Percentiles rank a stretch among this genome's conserved stretches.
Evolutionary conservation across 805 yeast species (phyloP).

Genomic region (Metschnikowia peoriensis): DNA sequence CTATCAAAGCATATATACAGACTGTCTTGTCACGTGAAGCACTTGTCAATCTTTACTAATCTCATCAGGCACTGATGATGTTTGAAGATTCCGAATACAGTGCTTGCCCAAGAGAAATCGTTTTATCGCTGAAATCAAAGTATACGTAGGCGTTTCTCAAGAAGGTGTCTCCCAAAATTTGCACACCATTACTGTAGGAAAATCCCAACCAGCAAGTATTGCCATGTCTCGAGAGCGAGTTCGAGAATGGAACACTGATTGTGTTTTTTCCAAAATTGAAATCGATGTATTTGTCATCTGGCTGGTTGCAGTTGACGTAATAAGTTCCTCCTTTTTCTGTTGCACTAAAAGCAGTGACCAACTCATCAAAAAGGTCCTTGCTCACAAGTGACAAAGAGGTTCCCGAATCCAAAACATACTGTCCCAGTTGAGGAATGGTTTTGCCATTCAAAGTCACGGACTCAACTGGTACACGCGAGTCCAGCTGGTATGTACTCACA

Average conservation of each 20-base stretch:
- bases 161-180: slow-evolving; percentile 18
- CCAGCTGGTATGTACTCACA: not conserved
- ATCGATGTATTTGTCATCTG: slow-evolving; percentile 11
- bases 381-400: slow-evolving; percentile 11
- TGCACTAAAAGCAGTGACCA: slow-evolving; percentile 10
- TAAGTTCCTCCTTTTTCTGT: slow-evolving; percentile 3
- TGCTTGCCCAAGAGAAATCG: slow-evolving; percentile 16
- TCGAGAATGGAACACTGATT: slow-evolving; percentile 7
- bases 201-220: slow-evolving; percentile 13
- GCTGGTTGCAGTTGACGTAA: slow-evolving; percentile 15
- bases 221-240: slow-evolving; percentile 7
- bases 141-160: slow-evolving; percentile 19
- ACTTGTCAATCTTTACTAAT: too few relatives aligned
- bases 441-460: slow-evolving; percentile 5
- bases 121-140: slow-evolving; percentile 16
- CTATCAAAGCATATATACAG: too few relatives aligned
- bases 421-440: not conserved
- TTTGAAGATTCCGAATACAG: slow-evolving; percentile 9
- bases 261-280: slow-evolving; percentile 13
- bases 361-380: slow-evolving; percentile 8
- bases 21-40: too few relatives aligned
- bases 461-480: slow-evolving; percentile 4
- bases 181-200: slow-evolving; percentile 4
- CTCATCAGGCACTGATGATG: slow-evolving; percentile 8
- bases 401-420: slow-evolving; percentile 14